Conservation (phyloP, 371 early-diverging fungal genomes). For the Mortierella sp. region DNA sequence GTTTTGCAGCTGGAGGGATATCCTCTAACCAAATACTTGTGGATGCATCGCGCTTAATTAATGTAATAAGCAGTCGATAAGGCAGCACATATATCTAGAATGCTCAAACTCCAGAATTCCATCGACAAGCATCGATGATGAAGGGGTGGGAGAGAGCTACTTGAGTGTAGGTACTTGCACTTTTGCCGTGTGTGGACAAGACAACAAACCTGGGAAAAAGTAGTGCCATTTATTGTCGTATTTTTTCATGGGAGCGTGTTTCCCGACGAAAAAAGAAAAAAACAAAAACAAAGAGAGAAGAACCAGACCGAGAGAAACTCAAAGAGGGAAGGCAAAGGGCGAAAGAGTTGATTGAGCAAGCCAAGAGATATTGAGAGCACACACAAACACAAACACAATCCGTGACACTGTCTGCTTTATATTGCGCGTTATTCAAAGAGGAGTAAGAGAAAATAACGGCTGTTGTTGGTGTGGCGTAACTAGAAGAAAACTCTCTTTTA, state of each 20-base stretch:
- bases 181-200: not conserved
- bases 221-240: not conserved
- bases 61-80: too few relatives aligned
- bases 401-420: too few relatives aligned
- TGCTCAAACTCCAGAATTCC: too few relatives aligned
- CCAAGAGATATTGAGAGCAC: not conserved
- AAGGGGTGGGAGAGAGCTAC: too few relatives aligned
- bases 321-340: not conserved
- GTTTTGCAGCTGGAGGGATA: too few relatives aligned
- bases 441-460: too few relatives aligned
- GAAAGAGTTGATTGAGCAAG: not conserved
- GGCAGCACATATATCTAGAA: too few relatives aligned
- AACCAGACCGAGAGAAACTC: not conserved
- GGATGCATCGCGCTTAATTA: too few relatives aligned
- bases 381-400: not conserved
- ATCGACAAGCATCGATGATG: not conserved
- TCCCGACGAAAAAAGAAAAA: not conserved
- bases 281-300: not conserved
- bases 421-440: too few relatives aligned
- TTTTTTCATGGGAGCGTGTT: not conserved
- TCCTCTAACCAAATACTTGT: too few relatives aligned
- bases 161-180: not conserved
- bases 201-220: constrained; percentile 10
- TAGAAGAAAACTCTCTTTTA: too few relatives aligned
- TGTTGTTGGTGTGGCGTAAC: too few relatives aligned